Evolutionary conservation across 108 stramenopile genomes (phyloP).

Genomic region (Aurantiochytrium sp.): DNA sequence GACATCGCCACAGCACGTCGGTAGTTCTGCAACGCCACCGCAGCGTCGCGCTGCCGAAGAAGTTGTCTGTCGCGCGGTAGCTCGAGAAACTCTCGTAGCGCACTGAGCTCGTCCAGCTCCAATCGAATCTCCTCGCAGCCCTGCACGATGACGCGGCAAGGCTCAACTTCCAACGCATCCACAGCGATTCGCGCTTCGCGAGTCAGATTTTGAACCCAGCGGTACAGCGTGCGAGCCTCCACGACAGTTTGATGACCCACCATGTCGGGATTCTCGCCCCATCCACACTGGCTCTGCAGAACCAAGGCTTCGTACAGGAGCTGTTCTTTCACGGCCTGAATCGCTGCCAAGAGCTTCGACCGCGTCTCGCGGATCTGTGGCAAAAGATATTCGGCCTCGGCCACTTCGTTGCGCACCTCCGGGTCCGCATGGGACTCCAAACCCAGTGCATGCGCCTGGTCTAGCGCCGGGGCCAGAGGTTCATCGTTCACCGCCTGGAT

Average conservation of each 20-base stretch:
- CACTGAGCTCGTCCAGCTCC: background rate
- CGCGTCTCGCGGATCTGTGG: background rate
- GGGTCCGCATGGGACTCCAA: background rate
- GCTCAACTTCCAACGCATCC: background rate
- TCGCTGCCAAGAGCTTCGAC: background rate
- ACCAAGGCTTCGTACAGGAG: background rate
- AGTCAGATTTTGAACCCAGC: background rate
- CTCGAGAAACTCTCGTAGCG: background rate
- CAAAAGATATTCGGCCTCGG: background rate
- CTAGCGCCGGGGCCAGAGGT: background rate
- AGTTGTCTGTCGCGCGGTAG: constrained; percentile 9
- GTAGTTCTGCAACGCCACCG: constrained; percentile 11
- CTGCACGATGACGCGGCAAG: background rate
- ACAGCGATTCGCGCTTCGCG: background rate
- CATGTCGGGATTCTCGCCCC: background rate
- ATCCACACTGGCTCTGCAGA: background rate
- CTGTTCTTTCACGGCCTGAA: background rate
- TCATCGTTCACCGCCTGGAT: constrained; percentile 2
- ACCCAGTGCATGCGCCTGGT: background rate
- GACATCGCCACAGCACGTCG: background rate
- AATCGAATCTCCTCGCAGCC: constrained; percentile 8
- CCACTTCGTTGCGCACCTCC: background rate
- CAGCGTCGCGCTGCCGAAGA: constrained; percentile 9
- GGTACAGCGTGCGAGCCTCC: background rate
- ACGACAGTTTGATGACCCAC: background rate